These are phyloP conservation scores for Ceratobasidium sp. DNA, from an alignment of 1,284 basidiomycete species.

Conservation along the genomic window DNA sequence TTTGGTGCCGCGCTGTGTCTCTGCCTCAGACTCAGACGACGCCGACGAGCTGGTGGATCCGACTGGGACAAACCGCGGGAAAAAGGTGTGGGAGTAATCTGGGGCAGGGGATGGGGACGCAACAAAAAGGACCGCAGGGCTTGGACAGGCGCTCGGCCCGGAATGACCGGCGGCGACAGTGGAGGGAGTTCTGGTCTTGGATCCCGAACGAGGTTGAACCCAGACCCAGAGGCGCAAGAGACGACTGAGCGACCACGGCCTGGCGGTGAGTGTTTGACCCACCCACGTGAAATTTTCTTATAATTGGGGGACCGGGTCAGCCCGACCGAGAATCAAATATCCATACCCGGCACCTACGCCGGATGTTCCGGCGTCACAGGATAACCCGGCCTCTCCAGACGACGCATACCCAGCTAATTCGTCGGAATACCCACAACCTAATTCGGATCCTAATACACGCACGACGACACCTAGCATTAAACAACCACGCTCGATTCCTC, in stretches of 20 bases:
- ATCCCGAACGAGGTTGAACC: neutral
- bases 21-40: constrained; percentile 10
- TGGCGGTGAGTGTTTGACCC: neutral
- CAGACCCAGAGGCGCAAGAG: neutral
- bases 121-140: constrained; percentile 8
- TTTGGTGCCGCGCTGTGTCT: constrained; percentile 7
- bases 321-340: neutral
- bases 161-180: neutral
- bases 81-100: constrained; percentile 20
- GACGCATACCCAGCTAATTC: constrained; percentile 2
- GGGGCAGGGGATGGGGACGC: constrained; percentile 29
- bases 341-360: neutral
- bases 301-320: neutral
- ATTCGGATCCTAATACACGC: neutral
- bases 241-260: neutral
- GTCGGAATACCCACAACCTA: neutral
- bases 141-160: neutral
- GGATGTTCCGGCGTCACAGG: neutral
- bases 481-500: neutral
- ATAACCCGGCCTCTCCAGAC: neutral
- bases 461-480: neutral
- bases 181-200: neutral
- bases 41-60: neutral
- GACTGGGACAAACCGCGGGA: neutral
- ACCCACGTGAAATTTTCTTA: neutral